Conservation (phyloP, 2,329 filamentous ascomycete genomes). For the Sphaerulina musiva region DNA sequence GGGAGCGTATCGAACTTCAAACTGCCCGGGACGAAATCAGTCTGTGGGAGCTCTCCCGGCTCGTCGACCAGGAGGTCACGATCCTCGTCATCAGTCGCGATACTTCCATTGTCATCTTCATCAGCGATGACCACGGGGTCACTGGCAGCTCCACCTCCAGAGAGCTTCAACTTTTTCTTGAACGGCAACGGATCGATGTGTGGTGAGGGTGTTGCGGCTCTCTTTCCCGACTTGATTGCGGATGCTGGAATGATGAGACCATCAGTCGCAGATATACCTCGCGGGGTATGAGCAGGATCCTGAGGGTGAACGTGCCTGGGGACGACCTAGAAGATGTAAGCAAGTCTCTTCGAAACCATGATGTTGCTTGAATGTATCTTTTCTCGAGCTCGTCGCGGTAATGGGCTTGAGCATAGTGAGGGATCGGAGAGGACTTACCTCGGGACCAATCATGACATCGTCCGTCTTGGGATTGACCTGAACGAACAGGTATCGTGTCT, state of each 20-base stretch:
- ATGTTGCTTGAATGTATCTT: too few species aligned
- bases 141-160: slow-evolving; percentile 18
- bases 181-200: slow-evolving; percentile 6
- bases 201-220: slow-evolving; percentile 13
- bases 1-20: slow-evolving; percentile 58
- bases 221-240: slow-evolving; percentile 44
- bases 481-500: slow-evolving; percentile 78
- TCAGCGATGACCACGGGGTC: slow-evolving; percentile 36
- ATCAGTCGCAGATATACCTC: slow-evolving; percentile 32
- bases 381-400: too few species aligned
- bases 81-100: slow-evolving; percentile 48
- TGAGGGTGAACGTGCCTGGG: slow-evolving; percentile 32
- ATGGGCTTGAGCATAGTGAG: too few species aligned
- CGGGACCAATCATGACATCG: slow-evolving; percentile 16
- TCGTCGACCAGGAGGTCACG: slow-evolving; percentile 36
- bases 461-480: slow-evolving; percentile 26
- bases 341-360: too few species aligned
- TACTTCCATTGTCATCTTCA: slow-evolving; percentile 41
- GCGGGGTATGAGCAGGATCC: slow-evolving; percentile 38
- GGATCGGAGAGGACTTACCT: neutral
- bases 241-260: slow-evolving; percentile 46
- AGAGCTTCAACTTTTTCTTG: slow-evolving; percentile 24
- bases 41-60: slow-evolving; percentile 32
- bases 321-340: slow-evolving; percentile 2
- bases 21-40: slow-evolving; percentile 61